Base-by-base conservation (phyloP, 169 alveolate genomes). In the Plasmodium malariae region DNA sequence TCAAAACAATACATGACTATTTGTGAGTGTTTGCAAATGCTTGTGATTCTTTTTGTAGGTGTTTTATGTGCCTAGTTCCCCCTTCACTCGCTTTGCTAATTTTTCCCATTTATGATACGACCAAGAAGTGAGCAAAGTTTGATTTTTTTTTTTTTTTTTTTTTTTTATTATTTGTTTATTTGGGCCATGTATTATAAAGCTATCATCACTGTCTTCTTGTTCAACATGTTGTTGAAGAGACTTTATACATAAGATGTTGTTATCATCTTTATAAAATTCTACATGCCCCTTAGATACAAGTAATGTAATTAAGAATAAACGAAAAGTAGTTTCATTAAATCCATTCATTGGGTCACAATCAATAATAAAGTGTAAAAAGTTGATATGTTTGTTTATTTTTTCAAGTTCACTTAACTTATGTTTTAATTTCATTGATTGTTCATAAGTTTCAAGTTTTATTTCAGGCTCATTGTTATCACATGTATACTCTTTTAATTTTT, bases 301-400 rank as follows among this genome's bases (percentile, higher is more conserved):
- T 49, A 94, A 55, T 6, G 96, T 92, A 17, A 92, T 76, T 17
- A 94, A 60, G 74, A 92, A 94, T 17, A 94, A 54, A 86, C 91
- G 89, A 43, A 68, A 88, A 55, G 95, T 92, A 21, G 96, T 94
- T 80, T 74, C 90, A 90, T 88, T 94, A 86, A 49, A 94, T 54
- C 96, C 96, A 49, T 94, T 71, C 21, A 51, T 4, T 1, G 95
- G 95, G 76, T 87, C 95, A 28, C 71, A 55, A 34, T 94, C 96
- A 12, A 94, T 67, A 21, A 94, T 92, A 68, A 94, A 94, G 19
- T 92, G 89, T 92, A 93, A 87, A 87, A 94, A 94, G 19, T 49
- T 34, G 26, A 80, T 43, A 40, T 80, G 43, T 49, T 80, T 65
- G 30, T 80, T 24, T 17, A 9, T 49, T 65, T 80, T 48, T 28